These are phyloP conservation scores for Phytophthora syringae DNA, from an alignment of 352 stramenopile species.

Conservation along the genomic window DNA sequence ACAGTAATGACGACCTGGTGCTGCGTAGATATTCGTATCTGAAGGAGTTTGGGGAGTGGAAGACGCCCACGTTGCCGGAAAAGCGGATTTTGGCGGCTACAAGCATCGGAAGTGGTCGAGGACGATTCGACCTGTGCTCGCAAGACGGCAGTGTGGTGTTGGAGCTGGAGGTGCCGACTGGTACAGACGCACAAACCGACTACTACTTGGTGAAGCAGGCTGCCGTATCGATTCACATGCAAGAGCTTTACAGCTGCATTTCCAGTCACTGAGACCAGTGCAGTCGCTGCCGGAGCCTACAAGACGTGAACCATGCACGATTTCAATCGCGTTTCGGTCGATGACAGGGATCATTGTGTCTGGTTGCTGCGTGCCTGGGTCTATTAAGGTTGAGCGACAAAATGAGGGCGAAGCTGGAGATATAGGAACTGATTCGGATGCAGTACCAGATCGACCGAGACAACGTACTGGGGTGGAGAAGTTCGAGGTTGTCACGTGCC, in stretches of 20 bases:
- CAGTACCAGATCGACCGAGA: not conserved
- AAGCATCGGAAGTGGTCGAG: slow-evolving; percentile 27
- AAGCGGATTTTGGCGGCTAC: slow-evolving; percentile 43
- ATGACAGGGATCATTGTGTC: slow-evolving; percentile 21
- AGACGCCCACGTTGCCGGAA: slow-evolving; percentile 34
- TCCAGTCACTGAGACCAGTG: slow-evolving; percentile 41
- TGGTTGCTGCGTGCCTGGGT: slow-evolving; percentile 10
- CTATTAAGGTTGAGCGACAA: slow-evolving; percentile 29
- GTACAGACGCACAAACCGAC: slow-evolving; percentile 59
- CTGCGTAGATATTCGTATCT: slow-evolving; percentile 59
- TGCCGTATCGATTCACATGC: slow-evolving; percentile 45
- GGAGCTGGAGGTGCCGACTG: slow-evolving; percentile 56
- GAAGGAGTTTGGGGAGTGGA: slow-evolving; percentile 70
- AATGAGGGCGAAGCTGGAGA: slow-evolving; percentile 1
- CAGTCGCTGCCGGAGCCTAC: slow-evolving; percentile 16
- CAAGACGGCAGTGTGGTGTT: slow-evolving; percentile 57
- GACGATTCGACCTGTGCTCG: slow-evolving; percentile 58
- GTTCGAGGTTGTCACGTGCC: slow-evolving; percentile 37
- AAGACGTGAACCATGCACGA: slow-evolving; percentile 25
- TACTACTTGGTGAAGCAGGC: slow-evolving; percentile 70
- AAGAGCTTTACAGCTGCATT: slow-evolving; percentile 58
- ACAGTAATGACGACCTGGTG: not conserved
- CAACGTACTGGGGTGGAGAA: slow-evolving; percentile 26
- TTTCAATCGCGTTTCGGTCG: slow-evolving; percentile 42
- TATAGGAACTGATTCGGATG: not conserved